Evolutionary conservation across 371 early-diverging fungal genomes (phyloP), one percentile per base, ranked within the genome.

Genomic region (Apophysomyces trapeziformis): DNA sequence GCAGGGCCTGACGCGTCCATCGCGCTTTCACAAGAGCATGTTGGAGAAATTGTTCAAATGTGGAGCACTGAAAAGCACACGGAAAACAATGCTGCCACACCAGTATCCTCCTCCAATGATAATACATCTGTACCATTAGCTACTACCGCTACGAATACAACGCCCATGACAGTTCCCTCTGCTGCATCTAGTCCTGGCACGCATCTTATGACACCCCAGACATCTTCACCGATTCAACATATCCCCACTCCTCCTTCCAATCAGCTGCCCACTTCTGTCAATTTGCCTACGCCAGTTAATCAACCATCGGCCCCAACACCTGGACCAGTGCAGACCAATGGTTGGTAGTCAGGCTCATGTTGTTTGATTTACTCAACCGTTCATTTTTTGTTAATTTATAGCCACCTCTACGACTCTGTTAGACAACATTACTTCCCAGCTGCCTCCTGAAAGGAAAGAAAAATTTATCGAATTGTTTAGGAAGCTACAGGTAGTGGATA

Each of bases 391-490:
- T n/a, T 6, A 4, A 9, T 65, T 1, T 41, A 47, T 63, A 65
- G 73, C 70, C 39, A 64, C 69, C 0, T 63, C 71, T 1, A 73
- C 68, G 61, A 80, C 80, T 18, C 60, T 80, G 14, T 50, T 80
- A 7, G 80, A 80, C 21, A 74, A 71, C 57, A 61, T 80, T 35
- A 80, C 75, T 8, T 63, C 76, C 14, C 73, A 77, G 59, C 41
- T 80, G 50, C 68, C 78, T 7, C 74, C 74, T 14, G 80, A 80
- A 35, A 64, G 77, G 35, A 73, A 71, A 69, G 74, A 72, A 32
- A 66, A 67, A 64, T 80, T 80, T 35, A 71, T 75, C 57, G 73
- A 68, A 14, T 44, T 80, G 12, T 80, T 80, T 57, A 64, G 69
- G 57, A 58, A 80, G 50, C 47, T 80, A 45, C 80, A 80, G 67